Percentiles rank a stretch among this genome's conserved stretches.
Evolutionary conservation across 2,329 filamentous ascomycete genomes (phyloP).

Genomic region (Ophioceras dolichostomum): DNA sequence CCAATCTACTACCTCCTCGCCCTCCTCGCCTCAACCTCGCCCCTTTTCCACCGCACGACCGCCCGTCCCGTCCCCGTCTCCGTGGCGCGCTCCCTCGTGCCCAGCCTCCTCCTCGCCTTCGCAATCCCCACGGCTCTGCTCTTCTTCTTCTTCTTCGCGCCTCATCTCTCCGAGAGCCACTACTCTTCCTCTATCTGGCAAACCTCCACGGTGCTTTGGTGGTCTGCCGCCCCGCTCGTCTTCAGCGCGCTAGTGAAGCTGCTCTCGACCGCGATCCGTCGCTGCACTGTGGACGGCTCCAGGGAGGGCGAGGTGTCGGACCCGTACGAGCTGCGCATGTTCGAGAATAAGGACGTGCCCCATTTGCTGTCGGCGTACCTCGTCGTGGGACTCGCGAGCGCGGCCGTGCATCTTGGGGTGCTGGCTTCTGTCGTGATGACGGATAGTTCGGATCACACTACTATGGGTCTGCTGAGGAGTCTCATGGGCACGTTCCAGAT

Average conservation of each 20-base stretch:
- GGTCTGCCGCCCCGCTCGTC: slow-evolving; percentile 7
- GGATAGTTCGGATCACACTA: too few species aligned
- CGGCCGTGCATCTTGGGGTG: neutral
- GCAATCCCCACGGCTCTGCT: slow-evolving; percentile 7
- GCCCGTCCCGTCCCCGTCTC: slow-evolving; percentile 1
- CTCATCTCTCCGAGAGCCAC: too few species aligned
- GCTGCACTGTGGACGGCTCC: neutral
- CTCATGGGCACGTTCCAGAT: too few species aligned
- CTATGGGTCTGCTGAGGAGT: too few species aligned
- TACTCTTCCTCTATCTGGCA: slow-evolving; percentile 3
- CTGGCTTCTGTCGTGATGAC: neutral
- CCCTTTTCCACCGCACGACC: slow-evolving; percentile 1
- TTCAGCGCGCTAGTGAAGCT: too few species aligned
- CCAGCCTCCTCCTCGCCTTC: slow-evolving; percentile 5
- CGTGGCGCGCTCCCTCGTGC: slow-evolving; percentile 4
- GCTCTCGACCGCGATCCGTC: neutral
- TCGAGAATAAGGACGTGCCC: neutral
- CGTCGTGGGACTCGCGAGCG: neutral
- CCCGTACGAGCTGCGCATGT: neutral
- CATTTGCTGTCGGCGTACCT: neutral
- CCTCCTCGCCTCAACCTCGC: neutral
- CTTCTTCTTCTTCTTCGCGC: slow-evolving; percentile 4
- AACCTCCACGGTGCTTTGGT: slow-evolving; percentile 7
- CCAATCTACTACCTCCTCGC: slow-evolving; percentile 4
- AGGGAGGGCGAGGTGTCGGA: neutral